A percentile compares a stretch with the other conserved stretches of the same genome.
These are phyloP conservation scores for Erodium chrysanthum DNA, from an alignment of 441 rosid species.

Conservation along the genomic window DNA sequence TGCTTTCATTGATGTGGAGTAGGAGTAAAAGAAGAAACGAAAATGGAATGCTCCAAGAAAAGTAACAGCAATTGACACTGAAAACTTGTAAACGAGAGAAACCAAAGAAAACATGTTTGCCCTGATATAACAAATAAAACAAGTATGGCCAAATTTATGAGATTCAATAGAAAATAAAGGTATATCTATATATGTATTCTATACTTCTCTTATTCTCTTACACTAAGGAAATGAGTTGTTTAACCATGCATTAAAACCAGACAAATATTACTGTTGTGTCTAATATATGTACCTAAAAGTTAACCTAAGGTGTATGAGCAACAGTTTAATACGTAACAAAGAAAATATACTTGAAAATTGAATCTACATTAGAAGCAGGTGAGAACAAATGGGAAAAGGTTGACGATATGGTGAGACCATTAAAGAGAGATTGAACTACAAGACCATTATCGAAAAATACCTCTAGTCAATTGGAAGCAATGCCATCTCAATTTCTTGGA, in stretches of 20 bases:
- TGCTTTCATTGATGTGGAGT: too few species aligned
- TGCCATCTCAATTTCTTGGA: constrained; percentile 62
- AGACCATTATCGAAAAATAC: constrained; percentile 8
- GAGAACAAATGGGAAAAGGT: background rate
- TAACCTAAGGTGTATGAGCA: background rate
- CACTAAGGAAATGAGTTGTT: background rate
- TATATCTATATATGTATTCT: too few species aligned
- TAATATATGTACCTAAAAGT: background rate
- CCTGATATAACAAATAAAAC: too few species aligned
- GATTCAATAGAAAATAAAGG: too few species aligned
- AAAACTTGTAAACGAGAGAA: too few species aligned
- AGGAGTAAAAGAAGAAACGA: too few species aligned
- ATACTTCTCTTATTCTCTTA: too few species aligned
- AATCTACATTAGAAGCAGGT: background rate
- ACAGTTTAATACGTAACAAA: background rate
- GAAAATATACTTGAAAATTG: background rate
- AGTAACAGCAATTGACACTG: too few species aligned
- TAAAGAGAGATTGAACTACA: background rate
- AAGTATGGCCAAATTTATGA: too few species aligned
- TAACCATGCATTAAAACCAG: background rate
- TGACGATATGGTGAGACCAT: background rate
- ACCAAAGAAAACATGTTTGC: too few species aligned
- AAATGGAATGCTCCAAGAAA: too few species aligned
- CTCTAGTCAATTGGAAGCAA: constrained; percentile 46
- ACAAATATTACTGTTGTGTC: background rate